A percentile compares a stretch with the other conserved stretches of the same genome.
Conservation (phyloP, 768 basidiomycete species). For the Strobilomyces dryophilus region DNA sequence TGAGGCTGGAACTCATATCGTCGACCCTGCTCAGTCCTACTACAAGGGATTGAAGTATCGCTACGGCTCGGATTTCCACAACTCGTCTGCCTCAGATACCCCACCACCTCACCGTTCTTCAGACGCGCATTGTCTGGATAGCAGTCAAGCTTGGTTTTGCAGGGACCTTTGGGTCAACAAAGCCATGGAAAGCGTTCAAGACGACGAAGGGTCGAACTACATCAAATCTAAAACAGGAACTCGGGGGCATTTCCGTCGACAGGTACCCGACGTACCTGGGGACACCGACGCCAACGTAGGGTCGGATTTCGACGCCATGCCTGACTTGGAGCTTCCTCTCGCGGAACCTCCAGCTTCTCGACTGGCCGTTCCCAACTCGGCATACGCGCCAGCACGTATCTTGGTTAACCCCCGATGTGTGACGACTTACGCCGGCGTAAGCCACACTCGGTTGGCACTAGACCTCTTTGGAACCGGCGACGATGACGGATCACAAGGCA, state of each 20-base stretch:
- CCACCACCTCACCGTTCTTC: conserved; percentile 52
- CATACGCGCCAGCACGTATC: conserved; percentile 85
- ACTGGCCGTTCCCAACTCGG: conserved; percentile 79
- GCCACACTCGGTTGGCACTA: conserved; percentile 91
- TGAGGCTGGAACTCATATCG: conserved; percentile 95
- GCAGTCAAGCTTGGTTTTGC: conserved; percentile 97
- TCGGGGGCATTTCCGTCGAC: conserved; percentile 31
- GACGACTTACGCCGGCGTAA: conserved; percentile 97
- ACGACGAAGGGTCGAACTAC: conserved; percentile 34
- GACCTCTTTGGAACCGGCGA: conserved; percentile 83
- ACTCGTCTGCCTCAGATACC: conserved; percentile 61
- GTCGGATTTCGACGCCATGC: conserved; percentile 86
- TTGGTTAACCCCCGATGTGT: conserved; percentile 95
- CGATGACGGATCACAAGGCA: conserved; percentile 53
- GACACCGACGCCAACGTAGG: conserved; percentile 82
- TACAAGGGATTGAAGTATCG: conserved; percentile 88
- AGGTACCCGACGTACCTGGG: conserved; percentile 26
- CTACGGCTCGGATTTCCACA: conserved; percentile 76
- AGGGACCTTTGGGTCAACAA: conserved; percentile 93
- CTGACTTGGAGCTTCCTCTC: conserved; percentile 47
- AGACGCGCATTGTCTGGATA: conserved; percentile 89
- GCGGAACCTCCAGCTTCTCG: conserved; percentile 29
- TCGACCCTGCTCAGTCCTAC: conserved; percentile 94
- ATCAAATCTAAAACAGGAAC: conserved; percentile 14
- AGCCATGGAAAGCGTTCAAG: conserved; percentile 71